Evolutionary conservation across 2,329 filamentous ascomycete species (phyloP).

Genomic region (Ophiognomonia clavigignenti-juglandacearum): DNA sequence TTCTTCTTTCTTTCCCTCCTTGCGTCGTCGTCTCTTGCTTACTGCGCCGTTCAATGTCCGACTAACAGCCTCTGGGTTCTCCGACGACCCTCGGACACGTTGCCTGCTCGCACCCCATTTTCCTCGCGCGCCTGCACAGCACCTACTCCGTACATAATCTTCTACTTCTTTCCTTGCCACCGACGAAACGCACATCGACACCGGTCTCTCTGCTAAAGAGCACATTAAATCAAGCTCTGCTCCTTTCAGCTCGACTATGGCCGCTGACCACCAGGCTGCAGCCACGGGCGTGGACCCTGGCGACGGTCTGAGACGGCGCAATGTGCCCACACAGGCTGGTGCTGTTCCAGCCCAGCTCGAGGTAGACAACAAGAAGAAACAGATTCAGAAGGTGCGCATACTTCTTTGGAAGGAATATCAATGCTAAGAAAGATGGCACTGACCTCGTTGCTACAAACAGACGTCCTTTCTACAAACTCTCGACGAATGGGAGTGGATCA

Average conservation of each 20-base stretch:
- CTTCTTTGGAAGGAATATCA: neutral
- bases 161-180: too few relatives aligned
- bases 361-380: conserved; percentile 56
- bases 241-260: conserved; percentile 35
- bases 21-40: neutral
- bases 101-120: conserved; percentile 1
- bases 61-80: conserved; percentile 7
- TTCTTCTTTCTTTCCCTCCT: conserved; percentile 2
- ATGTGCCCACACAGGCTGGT: conserved; percentile 34
- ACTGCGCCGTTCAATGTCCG: conserved; percentile 6
- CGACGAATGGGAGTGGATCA: conserved; percentile 57
- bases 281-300: conserved; percentile 57
- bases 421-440: conserved; percentile 11
- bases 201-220: neutral
- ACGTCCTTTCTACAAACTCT: conserved; percentile 59
- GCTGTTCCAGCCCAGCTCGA: conserved; percentile 28
- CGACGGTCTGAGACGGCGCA: conserved; percentile 53
- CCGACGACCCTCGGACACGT: conserved; percentile 7
- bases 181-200: too few relatives aligned
- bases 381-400: conserved; percentile 46
- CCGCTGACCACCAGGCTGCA: conserved; percentile 44
- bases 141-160: conserved; percentile 12
- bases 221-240: neutral
- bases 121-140: too few relatives aligned
- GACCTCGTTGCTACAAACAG: conserved; percentile 29